Base-by-base conservation (phyloP, 2,329 filamentous ascomycete genomes). In the Dryadomyces quercus-mongolicae region DNA sequence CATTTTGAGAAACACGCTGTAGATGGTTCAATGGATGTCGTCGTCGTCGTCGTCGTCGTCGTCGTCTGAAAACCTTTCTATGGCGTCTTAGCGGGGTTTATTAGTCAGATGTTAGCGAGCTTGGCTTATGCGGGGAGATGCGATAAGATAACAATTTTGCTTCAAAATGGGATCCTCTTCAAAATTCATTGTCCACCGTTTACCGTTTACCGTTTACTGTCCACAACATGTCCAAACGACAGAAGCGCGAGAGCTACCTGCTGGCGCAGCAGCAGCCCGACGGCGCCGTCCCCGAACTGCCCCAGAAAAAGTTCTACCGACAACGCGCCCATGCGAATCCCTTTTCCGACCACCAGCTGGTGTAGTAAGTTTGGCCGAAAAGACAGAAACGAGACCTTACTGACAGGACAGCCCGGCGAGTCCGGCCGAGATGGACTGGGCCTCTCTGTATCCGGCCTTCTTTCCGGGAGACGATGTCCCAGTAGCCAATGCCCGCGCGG, bases 301-400 rank as follows among this genome's bases (percentile, higher is more conserved):
- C 93, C 10, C 85, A 88, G 70, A 98, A 98, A 76, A 92, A 87
- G 73, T 95, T 93, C 72, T 98, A 95, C 69, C 82, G 93, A 54
- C 93, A 98, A 70, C 81, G 93, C 68, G 93, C 93, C 42, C 93
- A 98, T 72, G 93, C 93, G 59, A 98, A 98, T 72, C 91, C 92
- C 7, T 98, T 98, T 71, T 96, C 92, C 2, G 93, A 98, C 65
- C 93, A 98, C 73, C 75, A 81, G 55, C 75, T 98, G 66, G 77
- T 78, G 63, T 98, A 98, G 93, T 68, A 7, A 22, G 52, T 54
- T 12, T 42, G 38, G 42, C 15, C 8, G n/a, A 44, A n/a, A 20
- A 44, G 42, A 9, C n/a, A 20, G 42, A 44, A 18, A 13, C 20
- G 46, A 48, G 25, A 18, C 2, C 5, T 1, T 50, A 10, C 51